phyloP scores from a whole-genome alignment of 495 filamentous ascomycete species.

The Penicillium silybi region DNA sequence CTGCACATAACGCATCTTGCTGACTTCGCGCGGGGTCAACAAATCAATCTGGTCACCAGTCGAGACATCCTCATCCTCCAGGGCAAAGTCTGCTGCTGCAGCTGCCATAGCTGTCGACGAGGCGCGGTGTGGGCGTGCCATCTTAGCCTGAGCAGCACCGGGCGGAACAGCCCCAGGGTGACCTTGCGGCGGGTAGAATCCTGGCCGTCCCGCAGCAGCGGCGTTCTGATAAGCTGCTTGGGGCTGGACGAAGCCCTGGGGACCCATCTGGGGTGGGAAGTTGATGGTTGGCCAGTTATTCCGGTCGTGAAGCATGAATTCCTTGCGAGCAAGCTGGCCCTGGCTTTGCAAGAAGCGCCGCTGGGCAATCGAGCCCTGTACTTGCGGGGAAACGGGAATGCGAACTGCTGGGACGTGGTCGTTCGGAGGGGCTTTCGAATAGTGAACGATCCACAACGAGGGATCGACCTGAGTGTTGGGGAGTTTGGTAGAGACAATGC shows the following conservation, averaged over 20 bases:
- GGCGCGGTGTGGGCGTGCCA: constrained; percentile 37
- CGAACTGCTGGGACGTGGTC: constrained; percentile 64
- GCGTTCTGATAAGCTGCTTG: constrained; percentile 29
- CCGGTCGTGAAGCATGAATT: constrained; percentile 89
- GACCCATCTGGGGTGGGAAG: constrained; percentile 52
- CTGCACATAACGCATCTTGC: constrained; percentile 76
- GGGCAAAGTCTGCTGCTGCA: constrained; percentile 48
- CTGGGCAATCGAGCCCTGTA: constrained; percentile 57
- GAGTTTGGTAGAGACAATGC: constrained; percentile 62
- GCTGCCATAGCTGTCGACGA: constrained; percentile 33
- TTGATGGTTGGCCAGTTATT: constrained; percentile 83
- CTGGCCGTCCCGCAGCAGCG: constrained; percentile 27
- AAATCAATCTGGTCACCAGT: constrained; percentile 85
- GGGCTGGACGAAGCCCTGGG: constrained; percentile 36
- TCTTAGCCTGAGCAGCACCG: constrained; percentile 28
- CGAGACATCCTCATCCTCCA: constrained; percentile 85
- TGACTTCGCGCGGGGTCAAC: constrained; percentile 82
- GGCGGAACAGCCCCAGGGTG: constrained; percentile 25
- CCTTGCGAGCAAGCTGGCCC: constrained; percentile 81
- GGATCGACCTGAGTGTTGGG: constrained; percentile 67
- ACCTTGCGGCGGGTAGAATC: constrained; percentile 36
- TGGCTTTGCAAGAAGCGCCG: constrained; percentile 68
- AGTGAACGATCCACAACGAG: constrained; percentile 92
- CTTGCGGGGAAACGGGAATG: constrained; percentile 55
- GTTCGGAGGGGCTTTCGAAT: constrained; percentile 64